Conservation (phyloP, 2,329 filamentous ascomycete species). For the Aquanectria penicillioides region DNA sequence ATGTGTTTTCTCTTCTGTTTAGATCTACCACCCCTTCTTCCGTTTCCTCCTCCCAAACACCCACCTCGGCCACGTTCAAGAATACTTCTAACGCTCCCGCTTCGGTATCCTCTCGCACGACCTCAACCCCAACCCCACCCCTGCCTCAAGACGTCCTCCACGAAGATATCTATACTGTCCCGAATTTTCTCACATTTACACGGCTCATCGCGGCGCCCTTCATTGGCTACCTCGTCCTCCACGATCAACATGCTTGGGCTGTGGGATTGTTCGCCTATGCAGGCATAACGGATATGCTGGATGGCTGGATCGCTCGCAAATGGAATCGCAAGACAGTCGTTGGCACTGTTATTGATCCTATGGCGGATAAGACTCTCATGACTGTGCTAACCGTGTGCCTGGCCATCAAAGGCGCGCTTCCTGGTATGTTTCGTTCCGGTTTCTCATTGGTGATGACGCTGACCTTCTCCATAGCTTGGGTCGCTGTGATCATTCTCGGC, state of each 20-base stretch:
- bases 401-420: slow-evolving; percentile 83
- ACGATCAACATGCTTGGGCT: slow-evolving; percentile 82
- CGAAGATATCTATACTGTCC: slow-evolving; percentile 97
- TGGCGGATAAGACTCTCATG: slow-evolving; percentile 98
- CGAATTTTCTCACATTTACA: slow-evolving; percentile 90
- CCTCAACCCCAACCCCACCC: background rate
- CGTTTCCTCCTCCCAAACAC: slow-evolving; percentile 8
- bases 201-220: slow-evolving; percentile 84
- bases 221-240: slow-evolving; percentile 88
- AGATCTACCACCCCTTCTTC: slow-evolving; percentile 2
- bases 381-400: slow-evolving; percentile 88
- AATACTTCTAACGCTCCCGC: background rate
- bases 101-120: slow-evolving; percentile 1
- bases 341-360: slow-evolving; percentile 92
- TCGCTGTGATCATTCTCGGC: slow-evolving; percentile 90
- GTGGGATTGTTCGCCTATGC: slow-evolving; percentile 92
- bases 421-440: slow-evolving; percentile 64
- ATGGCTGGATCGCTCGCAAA: slow-evolving; percentile 90
- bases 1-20: background rate
- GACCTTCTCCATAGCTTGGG: slow-evolving; percentile 68
- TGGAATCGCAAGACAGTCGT: slow-evolving; percentile 94
- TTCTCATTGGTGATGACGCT: background rate
- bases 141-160: slow-evolving; percentile 43
- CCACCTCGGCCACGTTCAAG: background rate
- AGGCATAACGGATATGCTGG: slow-evolving; percentile 88